A percentile compares a stretch with the other conserved stretches of the same genome.
These are phyloP conservation scores for Umbelopsis sp. DNA, from an alignment of 371 early-diverging fungal species.

Conservation along the genomic window DNA sequence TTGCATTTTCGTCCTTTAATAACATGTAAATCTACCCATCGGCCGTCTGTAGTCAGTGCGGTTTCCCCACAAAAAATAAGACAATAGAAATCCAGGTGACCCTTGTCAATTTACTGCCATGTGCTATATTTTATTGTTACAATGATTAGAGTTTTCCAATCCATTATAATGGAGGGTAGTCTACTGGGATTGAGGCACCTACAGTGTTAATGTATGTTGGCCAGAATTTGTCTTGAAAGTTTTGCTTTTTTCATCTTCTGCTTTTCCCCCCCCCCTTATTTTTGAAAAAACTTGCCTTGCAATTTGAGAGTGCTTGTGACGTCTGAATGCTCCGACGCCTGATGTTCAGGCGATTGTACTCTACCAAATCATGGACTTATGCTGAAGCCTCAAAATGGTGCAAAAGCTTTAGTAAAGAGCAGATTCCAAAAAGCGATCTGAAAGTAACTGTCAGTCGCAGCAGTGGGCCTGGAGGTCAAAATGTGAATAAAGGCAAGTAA, in stretches of 20 bases:
- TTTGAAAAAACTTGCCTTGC: no score
- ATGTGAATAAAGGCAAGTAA: constrained; percentile 74
- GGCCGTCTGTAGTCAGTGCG: not conserved
- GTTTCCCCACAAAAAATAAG: not conserved
- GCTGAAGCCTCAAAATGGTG: constrained; percentile 41
- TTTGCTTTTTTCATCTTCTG: no score
- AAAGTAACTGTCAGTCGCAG: constrained; percentile 41
- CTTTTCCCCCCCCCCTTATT: no score
- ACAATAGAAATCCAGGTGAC: not conserved
- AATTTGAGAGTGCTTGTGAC: not conserved
- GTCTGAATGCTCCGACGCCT: not conserved
- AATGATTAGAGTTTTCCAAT: no score
- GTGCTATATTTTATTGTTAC: not conserved
- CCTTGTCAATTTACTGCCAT: not conserved
- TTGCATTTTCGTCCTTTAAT: constrained; percentile 15
- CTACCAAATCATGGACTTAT: constrained; percentile 31
- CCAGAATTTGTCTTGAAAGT: no score
- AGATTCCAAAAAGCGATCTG: constrained; percentile 43
- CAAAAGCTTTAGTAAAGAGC: constrained; percentile 29
- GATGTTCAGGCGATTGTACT: constrained; percentile 13
- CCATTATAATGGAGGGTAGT: no score
- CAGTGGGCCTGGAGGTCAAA: constrained; percentile 81
- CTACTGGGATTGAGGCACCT: no score
- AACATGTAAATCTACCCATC: constrained; percentile 14
- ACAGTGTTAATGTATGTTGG: no score